Conservation (phyloP, 768 basidiomycete species). For the Filobasidium floriforme region DNA sequence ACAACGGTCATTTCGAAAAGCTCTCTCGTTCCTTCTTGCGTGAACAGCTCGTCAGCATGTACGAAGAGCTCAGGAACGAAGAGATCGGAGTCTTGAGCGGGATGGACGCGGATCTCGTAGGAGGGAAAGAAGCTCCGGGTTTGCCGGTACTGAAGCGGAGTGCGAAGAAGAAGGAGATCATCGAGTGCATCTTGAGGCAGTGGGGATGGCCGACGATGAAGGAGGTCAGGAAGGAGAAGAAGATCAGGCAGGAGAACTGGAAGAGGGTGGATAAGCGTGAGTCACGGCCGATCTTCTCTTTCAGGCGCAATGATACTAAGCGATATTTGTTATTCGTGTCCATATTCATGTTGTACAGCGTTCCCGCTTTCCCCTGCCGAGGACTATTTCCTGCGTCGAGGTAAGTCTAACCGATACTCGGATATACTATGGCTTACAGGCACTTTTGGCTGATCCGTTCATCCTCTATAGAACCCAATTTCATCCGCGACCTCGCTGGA, state of each 20-base stretch:
- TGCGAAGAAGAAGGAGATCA: constrained; percentile 3
- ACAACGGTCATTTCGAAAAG: constrained; percentile 6
- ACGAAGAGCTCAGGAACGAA: not conserved
- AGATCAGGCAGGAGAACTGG: not conserved
- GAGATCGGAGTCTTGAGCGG: not conserved
- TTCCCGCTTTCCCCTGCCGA: not conserved
- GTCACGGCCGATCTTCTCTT: not conserved
- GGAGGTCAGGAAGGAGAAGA: constrained; percentile 9
- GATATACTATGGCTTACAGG: too few species aligned
- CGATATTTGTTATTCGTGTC: not conserved
- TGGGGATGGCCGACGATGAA: constrained; percentile 5
- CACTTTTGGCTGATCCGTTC: not conserved
- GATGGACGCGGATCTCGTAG: not conserved
- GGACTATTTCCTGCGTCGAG: constrained; percentile 5
- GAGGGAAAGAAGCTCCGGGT: not conserved
- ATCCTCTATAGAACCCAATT: not conserved
- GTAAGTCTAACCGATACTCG: not conserved
- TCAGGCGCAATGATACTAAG: too few species aligned
- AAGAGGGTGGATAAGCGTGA: not conserved
- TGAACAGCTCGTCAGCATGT: constrained; percentile 2
- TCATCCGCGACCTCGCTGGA: not conserved
- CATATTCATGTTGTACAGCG: not conserved
- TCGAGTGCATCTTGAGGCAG: not conserved
- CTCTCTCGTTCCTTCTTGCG: not conserved
- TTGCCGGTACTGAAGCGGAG: not conserved